Percentiles rank a stretch among this genome's conserved stretches.
Conservation (phyloP, 306 rosid species). For the Delonix regia region DNA sequence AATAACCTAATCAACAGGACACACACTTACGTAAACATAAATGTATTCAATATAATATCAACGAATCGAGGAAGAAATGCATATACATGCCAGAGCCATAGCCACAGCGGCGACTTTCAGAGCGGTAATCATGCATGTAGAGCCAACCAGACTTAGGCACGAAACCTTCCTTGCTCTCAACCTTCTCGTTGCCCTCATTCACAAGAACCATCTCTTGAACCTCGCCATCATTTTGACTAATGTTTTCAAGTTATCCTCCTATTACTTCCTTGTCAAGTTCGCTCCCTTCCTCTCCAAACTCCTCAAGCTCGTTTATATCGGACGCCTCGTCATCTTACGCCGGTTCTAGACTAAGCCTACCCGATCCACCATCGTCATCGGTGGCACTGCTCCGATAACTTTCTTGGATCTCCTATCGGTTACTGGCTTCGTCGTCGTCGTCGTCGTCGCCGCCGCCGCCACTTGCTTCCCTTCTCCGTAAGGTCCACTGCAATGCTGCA, state of each 20-base stretch:
- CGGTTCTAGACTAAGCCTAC: background rate
- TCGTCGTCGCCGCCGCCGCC: conserved; percentile 36
- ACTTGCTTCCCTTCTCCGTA: conserved; percentile 30
- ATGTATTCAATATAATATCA: background rate
- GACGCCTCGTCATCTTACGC: background rate
- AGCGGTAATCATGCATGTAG: conserved; percentile 38
- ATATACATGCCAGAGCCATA: conserved; percentile 15
- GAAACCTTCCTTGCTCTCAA: background rate
- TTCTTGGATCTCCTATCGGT: background rate
- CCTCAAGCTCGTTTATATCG: background rate
- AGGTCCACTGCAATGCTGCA: conserved; percentile 14
- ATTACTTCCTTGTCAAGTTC: conserved; percentile 15
- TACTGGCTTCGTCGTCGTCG: conserved; percentile 22
- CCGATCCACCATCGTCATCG: background rate
- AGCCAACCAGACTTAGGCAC: conserved; percentile 25
- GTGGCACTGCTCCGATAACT: background rate
- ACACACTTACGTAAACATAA: background rate
- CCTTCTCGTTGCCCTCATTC: background rate
- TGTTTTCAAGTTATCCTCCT: background rate
- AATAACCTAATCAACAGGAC: background rate
- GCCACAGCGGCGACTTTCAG: background rate
- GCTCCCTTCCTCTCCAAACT: background rate
- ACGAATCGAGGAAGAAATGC: background rate
- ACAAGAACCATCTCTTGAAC: conserved; percentile 15
- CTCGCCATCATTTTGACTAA: conserved; percentile 1